phyloP scores from a whole-genome alignment of 108 stramenopile genomes.

The Conticribra guillardii region DNA sequence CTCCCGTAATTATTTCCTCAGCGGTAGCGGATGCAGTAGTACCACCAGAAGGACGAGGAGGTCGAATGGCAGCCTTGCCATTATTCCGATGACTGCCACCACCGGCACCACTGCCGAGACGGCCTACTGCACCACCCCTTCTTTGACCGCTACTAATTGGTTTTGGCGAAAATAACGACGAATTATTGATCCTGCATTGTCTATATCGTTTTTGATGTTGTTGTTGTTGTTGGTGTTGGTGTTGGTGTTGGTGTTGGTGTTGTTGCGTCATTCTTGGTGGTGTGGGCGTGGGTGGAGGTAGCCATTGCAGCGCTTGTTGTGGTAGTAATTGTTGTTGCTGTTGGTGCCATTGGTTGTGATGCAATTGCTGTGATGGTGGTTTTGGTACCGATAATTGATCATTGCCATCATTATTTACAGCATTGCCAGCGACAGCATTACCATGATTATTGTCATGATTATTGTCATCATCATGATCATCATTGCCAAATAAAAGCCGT shows the following conservation, averaged over 20 bases:
- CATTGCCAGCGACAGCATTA: too few relatives aligned
- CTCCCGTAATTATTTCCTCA: too few relatives aligned
- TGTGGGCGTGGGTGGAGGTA: not conserved
- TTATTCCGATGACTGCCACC: slow-evolving; percentile 7
- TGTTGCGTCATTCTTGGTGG: not conserved
- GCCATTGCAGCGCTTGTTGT: not conserved
- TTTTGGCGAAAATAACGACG: slow-evolving; percentile 23
- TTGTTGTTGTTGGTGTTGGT: not conserved
- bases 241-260: not conserved
- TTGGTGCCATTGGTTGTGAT: not conserved
- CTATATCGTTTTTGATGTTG: slow-evolving; percentile 18
- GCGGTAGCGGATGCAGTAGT: too few relatives aligned
- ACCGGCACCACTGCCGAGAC: not conserved
- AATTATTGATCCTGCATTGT: not conserved
- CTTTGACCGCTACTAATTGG: slow-evolving; percentile 10
- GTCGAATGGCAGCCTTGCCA: not conserved
- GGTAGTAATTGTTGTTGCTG: not conserved
- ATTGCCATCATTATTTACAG: too few relatives aligned
- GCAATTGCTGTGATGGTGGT: too few relatives aligned
- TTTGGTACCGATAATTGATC: too few relatives aligned
- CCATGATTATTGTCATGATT: not conserved
- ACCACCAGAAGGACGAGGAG: slow-evolving; percentile 3
- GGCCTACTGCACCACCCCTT: not conserved
- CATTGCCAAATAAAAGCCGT: too few relatives aligned
- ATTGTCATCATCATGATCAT: not conserved